phyloP scores from a whole-genome alignment of 768 basidiomycete species.

The Suillus cothurnatus region DNA sequence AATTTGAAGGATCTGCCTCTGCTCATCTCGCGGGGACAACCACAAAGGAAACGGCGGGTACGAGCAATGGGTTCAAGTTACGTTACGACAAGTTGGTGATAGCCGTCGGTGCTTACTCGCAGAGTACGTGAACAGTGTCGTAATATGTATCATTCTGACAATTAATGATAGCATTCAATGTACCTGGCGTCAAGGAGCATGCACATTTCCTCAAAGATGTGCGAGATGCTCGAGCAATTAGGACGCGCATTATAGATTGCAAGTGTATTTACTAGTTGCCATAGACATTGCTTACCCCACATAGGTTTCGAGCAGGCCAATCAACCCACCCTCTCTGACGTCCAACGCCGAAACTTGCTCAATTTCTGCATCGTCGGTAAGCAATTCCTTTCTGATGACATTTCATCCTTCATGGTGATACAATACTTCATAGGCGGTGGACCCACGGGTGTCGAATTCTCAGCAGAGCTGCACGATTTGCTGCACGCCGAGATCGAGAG shows the following conservation, averaged over 20 bases:
- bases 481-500: conserved; percentile 62
- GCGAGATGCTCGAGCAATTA: conserved; percentile 71
- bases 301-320: conserved; percentile 84
- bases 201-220: conserved; percentile 84
- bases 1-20: conserved; percentile 28
- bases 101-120: conserved; percentile 83
- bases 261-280: conserved; percentile 16
- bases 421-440: conserved; percentile 55
- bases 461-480: conserved; percentile 81
- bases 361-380: conserved; percentile 86
- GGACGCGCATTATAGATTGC: conserved; percentile 77
- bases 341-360: conserved; percentile 72
- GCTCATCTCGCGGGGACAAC: conserved; percentile 17
- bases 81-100: conserved; percentile 83
- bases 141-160: conserved; percentile 10
- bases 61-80: conserved; percentile 52
- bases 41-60: conserved; percentile 18
- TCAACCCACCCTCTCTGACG: conserved; percentile 75
- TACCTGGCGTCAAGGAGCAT: conserved; percentile 79
- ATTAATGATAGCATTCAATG: conserved; percentile 53
- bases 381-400: conserved; percentile 22
- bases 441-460: conserved; percentile 81
- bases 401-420: background rate
- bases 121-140: conserved; percentile 51
- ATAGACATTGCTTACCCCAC: background rate